Evolutionary conservation across 106 monocot genomes (phyloP).

Genomic region (Dioscorea dumetorum): DNA sequence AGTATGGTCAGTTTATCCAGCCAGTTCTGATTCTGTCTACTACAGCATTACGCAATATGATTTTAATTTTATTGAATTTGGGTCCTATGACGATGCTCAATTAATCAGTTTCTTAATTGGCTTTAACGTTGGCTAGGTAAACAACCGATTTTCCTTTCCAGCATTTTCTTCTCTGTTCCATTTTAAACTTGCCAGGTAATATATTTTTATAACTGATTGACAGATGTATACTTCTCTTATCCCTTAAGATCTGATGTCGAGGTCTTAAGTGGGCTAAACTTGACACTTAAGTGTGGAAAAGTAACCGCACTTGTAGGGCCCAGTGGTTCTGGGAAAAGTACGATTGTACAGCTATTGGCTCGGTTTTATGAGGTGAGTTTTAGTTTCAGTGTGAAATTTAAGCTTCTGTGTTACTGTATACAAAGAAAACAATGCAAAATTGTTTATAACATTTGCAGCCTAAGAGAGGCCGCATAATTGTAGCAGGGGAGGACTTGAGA

Average conservation of each 20-base stretch:
- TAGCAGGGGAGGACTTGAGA: conserved; percentile 87
- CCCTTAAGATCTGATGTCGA: conserved; percentile 81
- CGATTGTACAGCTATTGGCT: conserved; percentile 93
- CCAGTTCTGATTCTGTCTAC: too few relatives aligned
- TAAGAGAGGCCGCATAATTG: conserved; percentile 83
- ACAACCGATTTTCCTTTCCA: too few relatives aligned
- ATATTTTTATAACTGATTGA: conserved; percentile 7
- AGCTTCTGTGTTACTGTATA: not conserved
- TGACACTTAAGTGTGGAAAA: conserved; percentile 76
- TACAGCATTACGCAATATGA: too few relatives aligned
- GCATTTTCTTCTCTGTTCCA: not conserved
- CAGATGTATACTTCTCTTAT: conserved; percentile 92
- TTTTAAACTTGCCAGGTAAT: conserved; percentile 7
- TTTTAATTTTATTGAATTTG: too few relatives aligned
- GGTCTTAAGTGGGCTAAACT: conserved; percentile 70
- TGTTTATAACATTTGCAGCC: conserved; percentile 38
- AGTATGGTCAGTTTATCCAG: too few relatives aligned
- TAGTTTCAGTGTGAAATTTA: not conserved
- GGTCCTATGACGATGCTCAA: too few relatives aligned
- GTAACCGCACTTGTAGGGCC: conserved; percentile 94
- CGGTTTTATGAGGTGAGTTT: conserved; percentile 90
- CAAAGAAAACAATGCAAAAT: too few relatives aligned
- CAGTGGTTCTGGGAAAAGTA: conserved; percentile 99
- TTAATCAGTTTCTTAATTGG: too few relatives aligned
- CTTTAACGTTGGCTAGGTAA: too few relatives aligned